Percentiles rank a stretch among this genome's conserved stretches.
Conservation (phyloP, 345 rosid species). For the Pistacia vera region DNA sequence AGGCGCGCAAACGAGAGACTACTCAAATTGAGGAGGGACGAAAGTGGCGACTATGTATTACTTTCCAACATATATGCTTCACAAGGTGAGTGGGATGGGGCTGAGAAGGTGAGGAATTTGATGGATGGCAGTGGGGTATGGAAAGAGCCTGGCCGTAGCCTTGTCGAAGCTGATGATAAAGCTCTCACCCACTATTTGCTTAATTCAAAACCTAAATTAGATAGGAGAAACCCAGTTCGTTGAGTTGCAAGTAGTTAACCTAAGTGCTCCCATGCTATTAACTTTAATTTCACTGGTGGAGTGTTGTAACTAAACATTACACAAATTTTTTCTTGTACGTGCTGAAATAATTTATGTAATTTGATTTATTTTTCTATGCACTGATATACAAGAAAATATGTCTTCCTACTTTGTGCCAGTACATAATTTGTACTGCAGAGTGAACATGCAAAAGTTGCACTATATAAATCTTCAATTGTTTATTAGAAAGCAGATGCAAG, state of each 20-base stretch:
- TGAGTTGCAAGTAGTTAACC: slow-evolving; percentile 14
- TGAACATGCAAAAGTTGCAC: too few species aligned
- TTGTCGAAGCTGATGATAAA: slow-evolving; percentile 45
- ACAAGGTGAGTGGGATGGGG: slow-evolving; percentile 62
- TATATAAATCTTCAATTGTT: background rate
- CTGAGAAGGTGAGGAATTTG: slow-evolving; percentile 59
- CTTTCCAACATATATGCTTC: slow-evolving; percentile 74
- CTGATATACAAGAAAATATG: background rate
- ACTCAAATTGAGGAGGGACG: slow-evolving; percentile 42
- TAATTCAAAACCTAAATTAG: slow-evolving; percentile 29
- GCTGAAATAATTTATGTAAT: background rate
- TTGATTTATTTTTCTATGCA: background rate
- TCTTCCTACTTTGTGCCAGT: too few species aligned
- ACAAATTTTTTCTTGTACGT: background rate
- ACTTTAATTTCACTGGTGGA: background rate
- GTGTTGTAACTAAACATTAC: background rate
- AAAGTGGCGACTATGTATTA: slow-evolving; percentile 69
- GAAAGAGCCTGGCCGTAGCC: slow-evolving; percentile 57
- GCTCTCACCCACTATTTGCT: slow-evolving; percentile 40
- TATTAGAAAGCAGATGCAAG: too few species aligned
- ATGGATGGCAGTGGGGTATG: slow-evolving; percentile 59
- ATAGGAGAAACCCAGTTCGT: slow-evolving; percentile 21
- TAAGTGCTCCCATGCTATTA: background rate
- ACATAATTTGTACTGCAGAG: too few species aligned
- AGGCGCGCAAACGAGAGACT: slow-evolving; percentile 55